Evolutionary conservation across 768 basidiomycete species (phyloP).

Genomic region (Flagelloscypha sp.): DNA sequence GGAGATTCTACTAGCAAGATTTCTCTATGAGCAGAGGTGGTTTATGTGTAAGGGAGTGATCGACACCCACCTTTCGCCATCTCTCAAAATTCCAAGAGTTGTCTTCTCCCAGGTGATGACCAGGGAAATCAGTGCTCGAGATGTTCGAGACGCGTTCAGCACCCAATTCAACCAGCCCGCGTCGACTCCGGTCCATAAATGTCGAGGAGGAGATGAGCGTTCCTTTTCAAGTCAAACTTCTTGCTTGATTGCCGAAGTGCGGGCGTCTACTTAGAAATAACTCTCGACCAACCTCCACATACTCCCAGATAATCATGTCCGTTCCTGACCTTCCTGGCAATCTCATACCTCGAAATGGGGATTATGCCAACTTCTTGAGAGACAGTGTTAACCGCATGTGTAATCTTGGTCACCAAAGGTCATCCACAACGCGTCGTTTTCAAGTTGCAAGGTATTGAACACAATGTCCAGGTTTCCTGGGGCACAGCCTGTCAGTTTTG

Average conservation of each 20-base stretch:
- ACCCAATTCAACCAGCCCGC: conserved; percentile 56
- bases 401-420: conserved; percentile 58
- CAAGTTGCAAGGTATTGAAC: conserved; percentile 8
- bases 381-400: conserved; percentile 57
- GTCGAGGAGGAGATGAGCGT: too few relatives aligned
- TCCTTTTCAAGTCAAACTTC: too few relatives aligned
- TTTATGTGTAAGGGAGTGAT: not conserved
- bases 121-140: conserved; percentile 86
- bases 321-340: conserved; percentile 69
- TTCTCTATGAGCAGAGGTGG: conserved; percentile 9
- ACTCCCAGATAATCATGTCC: too few relatives aligned
- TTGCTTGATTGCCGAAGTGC: too few relatives aligned
- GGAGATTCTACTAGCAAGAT: conserved; percentile 47
- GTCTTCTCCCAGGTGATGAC: conserved; percentile 79
- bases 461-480: conserved; percentile 71
- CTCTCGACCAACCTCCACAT: too few relatives aligned
- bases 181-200: too few relatives aligned
- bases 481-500: conserved; percentile 92
- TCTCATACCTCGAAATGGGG: conserved; percentile 44
- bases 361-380: conserved; percentile 61
- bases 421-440: conserved; percentile 3
- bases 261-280: too few relatives aligned
- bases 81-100: conserved; percentile 71
- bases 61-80: conserved; percentile 63
- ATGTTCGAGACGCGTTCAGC: conserved; percentile 72